A percentile compares a stretch with the other conserved stretches of the same genome.
Evolutionary conservation across 1,284 basidiomycete genomes (phyloP).

Genomic region (Schizopora paradoxa): DNA sequence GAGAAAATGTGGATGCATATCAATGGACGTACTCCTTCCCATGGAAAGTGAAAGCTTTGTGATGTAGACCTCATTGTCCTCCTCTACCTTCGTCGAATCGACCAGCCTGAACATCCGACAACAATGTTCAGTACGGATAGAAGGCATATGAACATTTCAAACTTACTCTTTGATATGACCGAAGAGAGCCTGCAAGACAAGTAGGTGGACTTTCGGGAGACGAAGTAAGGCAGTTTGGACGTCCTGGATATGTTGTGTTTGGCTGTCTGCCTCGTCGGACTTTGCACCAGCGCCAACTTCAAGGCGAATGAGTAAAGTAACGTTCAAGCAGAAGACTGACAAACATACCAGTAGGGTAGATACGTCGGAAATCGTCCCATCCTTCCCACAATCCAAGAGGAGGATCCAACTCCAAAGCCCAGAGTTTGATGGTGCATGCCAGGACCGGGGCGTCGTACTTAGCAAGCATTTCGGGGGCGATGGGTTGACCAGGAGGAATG

Average conservation of each 20-base stretch:
- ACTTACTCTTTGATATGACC: conserved; percentile 73
- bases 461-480: conserved; percentile 59
- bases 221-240: conserved; percentile 64
- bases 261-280: conserved; percentile 44
- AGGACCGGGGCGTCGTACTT: conserved; percentile 84
- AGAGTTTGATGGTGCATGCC: conserved; percentile 80
- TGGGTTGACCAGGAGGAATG: conserved; percentile 57
- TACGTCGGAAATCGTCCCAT: conserved; percentile 82
- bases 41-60: conserved; percentile 84
- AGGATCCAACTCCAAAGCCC: conserved; percentile 81
- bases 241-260: conserved; percentile 63
- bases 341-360: conserved; percentile 63
- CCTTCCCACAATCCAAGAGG: conserved; percentile 80
- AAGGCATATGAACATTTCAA: neutral
- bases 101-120: conserved; percentile 48
- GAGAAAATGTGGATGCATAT: conserved; percentile 4
- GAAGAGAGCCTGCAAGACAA: conserved; percentile 76
- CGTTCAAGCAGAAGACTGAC: neutral
- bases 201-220: conserved; percentile 76
- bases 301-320: conserved; percentile 14
- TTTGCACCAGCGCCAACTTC: conserved; percentile 52
- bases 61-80: conserved; percentile 71
- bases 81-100: conserved; percentile 60
- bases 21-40: conserved; percentile 64
- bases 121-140: conserved; percentile 4